Conservation (phyloP, 176 grass and related monocot species). For the Bonia amplexicaulis region DNA sequence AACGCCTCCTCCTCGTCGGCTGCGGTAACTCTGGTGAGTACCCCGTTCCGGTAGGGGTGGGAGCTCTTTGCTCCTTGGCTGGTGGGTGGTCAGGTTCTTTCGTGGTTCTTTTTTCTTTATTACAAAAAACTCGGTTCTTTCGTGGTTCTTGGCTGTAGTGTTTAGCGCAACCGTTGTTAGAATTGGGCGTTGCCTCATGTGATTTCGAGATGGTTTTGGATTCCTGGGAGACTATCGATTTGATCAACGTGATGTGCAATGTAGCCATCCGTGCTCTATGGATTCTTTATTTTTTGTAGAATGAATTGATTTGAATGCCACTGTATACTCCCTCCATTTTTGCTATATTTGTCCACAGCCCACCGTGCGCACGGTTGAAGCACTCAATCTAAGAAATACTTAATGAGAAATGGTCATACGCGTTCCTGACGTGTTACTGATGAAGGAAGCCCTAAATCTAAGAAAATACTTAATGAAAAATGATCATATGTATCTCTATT, state of each 20-base stretch:
- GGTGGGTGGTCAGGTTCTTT: neutral
- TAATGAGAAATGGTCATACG: no score
- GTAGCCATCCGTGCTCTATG: neutral
- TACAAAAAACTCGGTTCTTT: neutral
- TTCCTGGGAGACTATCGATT: neutral
- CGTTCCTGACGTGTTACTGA: no score
- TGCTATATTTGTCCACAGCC: no score
- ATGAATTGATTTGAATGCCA: neutral
- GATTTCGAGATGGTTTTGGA: neutral
- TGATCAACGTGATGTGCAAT: neutral
- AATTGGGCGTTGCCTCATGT: neutral
- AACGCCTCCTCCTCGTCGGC: slow-evolving; percentile 75
- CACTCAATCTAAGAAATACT: no score
- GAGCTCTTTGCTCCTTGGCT: neutral
- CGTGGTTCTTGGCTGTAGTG: neutral
- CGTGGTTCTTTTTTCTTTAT: no score
- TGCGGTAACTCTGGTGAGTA: slow-evolving; percentile 87
- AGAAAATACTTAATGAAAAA: no score
- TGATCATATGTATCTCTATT: no score
- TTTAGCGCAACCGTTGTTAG: neutral
- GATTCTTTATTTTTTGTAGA: neutral
- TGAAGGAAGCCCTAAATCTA: no score
- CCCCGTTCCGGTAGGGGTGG: neutral
- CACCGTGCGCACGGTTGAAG: no score
- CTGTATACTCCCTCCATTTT: neutral